Conservation (phyloP, 257 asterid genomes). For the Penstemon newberryi region DNA sequence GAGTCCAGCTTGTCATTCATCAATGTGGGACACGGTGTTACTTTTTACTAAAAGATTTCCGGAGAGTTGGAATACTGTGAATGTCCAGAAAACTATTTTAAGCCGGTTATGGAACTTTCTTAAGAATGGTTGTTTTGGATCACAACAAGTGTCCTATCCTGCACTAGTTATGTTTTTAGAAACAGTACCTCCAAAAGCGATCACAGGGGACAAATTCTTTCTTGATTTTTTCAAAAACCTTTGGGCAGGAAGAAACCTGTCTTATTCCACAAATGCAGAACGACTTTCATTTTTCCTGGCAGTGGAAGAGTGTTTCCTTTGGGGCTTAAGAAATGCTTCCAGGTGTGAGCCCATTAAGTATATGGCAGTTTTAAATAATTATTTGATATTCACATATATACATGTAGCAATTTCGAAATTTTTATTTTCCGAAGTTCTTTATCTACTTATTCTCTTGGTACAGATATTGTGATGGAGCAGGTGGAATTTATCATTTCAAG, state of each 20-base stretch:
- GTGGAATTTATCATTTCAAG: conserved; percentile 45
- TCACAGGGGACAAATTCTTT: conserved; percentile 68
- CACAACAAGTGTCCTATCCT: conserved; percentile 93
- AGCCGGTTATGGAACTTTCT: conserved; percentile 78
- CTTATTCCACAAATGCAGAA: conserved; percentile 58
- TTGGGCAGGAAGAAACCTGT: conserved; percentile 82
- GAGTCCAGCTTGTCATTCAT: conserved; percentile 78
- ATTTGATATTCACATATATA: conserved; percentile 11
- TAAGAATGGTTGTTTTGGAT: conserved; percentile 93
- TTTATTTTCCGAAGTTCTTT: conserved; percentile 27
- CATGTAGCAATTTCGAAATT: conserved; percentile 11
- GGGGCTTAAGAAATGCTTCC: conserved; percentile 74
- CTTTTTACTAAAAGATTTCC: conserved; percentile 69
- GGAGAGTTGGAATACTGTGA: conserved; percentile 68
- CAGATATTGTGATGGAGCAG: conserved; percentile 68
- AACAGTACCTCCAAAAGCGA: conserved; percentile 61
- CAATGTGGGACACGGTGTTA: conserved; percentile 87
- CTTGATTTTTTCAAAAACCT: conserved; percentile 72
- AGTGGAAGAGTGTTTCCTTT: conserved; percentile 75
- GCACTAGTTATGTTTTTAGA: conserved; percentile 74
- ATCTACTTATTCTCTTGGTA: conserved; percentile 31
- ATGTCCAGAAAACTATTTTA: conserved; percentile 70
- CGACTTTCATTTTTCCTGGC: conserved; percentile 65
- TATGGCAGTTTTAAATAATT: conserved; percentile 2
- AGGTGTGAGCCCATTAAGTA: conserved; percentile 48